These are phyloP conservation scores for Amanita thiersii DNA, from an alignment of 768 basidiomycete genomes.

Conservation along the genomic window DNA sequence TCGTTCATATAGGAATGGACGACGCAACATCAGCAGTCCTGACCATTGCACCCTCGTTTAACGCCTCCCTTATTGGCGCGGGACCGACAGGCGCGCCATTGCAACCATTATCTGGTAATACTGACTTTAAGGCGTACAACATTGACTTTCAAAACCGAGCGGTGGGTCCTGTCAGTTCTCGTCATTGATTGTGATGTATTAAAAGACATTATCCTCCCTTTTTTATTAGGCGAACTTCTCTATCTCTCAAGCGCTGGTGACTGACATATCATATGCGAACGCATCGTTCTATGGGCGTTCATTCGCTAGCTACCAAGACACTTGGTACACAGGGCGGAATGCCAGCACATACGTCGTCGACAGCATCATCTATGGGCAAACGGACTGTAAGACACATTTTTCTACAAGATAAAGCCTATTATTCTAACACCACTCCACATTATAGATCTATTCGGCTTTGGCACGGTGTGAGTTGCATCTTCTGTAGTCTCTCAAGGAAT, in stretches of 20 bases:
- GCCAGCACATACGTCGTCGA: conserved; percentile 54
- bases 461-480: conserved; percentile 37
- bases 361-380: conserved; percentile 54
- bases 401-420: not conserved
- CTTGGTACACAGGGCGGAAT: conserved; percentile 55
- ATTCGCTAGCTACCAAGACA: conserved; percentile 57
- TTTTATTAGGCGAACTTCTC: conserved; percentile 39
- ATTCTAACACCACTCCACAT: not conserved
- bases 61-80: conserved; percentile 50
- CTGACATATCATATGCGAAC: conserved; percentile 56
- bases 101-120: conserved; percentile 42
- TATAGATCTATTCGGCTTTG: conserved; percentile 51
- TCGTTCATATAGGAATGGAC: conserved; percentile 33
- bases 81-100: conserved; percentile 50
- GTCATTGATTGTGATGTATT: not conserved
- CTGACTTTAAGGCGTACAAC: conserved; percentile 58
- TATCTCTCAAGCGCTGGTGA: conserved; percentile 55
- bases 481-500: not conserved
- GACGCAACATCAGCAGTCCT: conserved; percentile 55
- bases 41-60: conserved; percentile 46
- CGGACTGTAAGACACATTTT: conserved; percentile 41
- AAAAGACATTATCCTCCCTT: too few relatives aligned
- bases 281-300: conserved; percentile 60
- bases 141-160: conserved; percentile 61
- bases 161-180: conserved; percentile 24